Percentiles rank a stretch among this genome's conserved stretches.
Evolutionary conservation across 495 filamentous ascomycete genomes (phyloP).

Genomic region (Aspergillus taichungensis): DNA sequence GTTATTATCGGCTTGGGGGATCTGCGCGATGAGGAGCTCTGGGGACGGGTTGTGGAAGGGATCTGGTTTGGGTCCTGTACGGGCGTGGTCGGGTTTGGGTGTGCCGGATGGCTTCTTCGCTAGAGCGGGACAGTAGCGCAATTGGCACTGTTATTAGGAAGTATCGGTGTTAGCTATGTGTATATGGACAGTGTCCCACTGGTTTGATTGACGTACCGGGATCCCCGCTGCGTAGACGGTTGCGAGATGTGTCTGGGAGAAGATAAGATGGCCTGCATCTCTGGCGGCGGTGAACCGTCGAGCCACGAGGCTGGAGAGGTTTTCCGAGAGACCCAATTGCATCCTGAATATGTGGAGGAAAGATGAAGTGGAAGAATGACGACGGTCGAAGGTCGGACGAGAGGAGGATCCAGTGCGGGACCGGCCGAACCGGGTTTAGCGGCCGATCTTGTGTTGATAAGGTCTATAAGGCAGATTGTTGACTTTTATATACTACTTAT

Average conservation of each 20-base stretch:
- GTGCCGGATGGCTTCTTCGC: slow-evolving; percentile 56
- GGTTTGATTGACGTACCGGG: slow-evolving; percentile 32
- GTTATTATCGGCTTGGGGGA: slow-evolving; percentile 38
- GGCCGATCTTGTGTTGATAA: too few species aligned
- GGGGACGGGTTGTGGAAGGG: slow-evolving; percentile 61
- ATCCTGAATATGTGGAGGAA: slow-evolving; percentile 11
- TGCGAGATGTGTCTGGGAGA: slow-evolving; percentile 51
- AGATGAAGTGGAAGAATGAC: background rate
- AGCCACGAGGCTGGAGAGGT: slow-evolving; percentile 45
- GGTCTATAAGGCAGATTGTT: too few species aligned
- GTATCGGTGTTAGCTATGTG: slow-evolving; percentile 1
- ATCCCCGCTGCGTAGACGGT: slow-evolving; percentile 45
- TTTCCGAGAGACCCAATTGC: slow-evolving; percentile 34
- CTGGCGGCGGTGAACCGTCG: slow-evolving; percentile 45
- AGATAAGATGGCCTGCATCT: slow-evolving; percentile 44
- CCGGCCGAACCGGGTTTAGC: too few species aligned
- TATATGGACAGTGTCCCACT: slow-evolving; percentile 1
- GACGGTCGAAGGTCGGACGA: too few species aligned
- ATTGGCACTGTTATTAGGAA: slow-evolving; percentile 51
- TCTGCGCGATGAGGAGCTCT: slow-evolving; percentile 52
- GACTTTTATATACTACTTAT: too few species aligned
- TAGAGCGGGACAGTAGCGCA: slow-evolving; percentile 70
- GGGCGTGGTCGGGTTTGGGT: slow-evolving; percentile 26
- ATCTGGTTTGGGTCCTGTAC: slow-evolving; percentile 45
- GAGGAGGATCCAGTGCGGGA: too few species aligned